Conservation (phyloP, 1,284 basidiomycete species). For the Lentinus polychrous region DNA sequence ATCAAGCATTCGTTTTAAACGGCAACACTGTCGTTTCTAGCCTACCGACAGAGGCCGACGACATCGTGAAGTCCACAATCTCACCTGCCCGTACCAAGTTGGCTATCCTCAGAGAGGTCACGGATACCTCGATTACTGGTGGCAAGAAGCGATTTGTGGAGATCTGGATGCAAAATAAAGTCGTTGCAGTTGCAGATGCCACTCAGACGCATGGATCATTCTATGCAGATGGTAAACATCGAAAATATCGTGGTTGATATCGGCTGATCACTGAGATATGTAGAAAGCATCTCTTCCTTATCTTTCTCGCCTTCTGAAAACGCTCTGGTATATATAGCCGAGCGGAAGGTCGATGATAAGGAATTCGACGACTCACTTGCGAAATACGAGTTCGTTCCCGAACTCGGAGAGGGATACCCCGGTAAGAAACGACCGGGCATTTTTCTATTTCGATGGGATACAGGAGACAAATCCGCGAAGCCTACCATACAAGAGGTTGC, state of each 20-base stretch:
- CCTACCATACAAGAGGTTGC: slow-evolving; percentile 1
- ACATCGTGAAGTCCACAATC: slow-evolving; percentile 34
- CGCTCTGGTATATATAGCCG: slow-evolving; percentile 51
- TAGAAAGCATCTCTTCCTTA: slow-evolving; percentile 42
- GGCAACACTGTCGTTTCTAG: slow-evolving; percentile 19
- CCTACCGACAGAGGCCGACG: slow-evolving; percentile 33
- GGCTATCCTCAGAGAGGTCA: slow-evolving; percentile 41
- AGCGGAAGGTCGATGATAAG: slow-evolving; percentile 34
- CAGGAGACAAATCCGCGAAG: slow-evolving; percentile 1
- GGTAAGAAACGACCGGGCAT: slow-evolving; percentile 43
- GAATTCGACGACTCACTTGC: slow-evolving; percentile 24
- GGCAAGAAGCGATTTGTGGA: slow-evolving; percentile 51
- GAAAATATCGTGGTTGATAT: slow-evolving; percentile 2
- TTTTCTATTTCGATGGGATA: slow-evolving; percentile 41
- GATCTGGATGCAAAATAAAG: slow-evolving; percentile 42
- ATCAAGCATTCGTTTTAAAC: slow-evolving; percentile 34
- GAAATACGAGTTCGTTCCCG: slow-evolving; percentile 46
- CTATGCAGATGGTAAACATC: slow-evolving; percentile 49
- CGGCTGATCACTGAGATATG: background rate
- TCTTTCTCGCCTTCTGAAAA: slow-evolving; percentile 47
- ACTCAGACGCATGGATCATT: slow-evolving; percentile 54
- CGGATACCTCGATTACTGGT: slow-evolving; percentile 17
- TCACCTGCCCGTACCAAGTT: slow-evolving; percentile 39
- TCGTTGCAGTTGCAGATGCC: slow-evolving; percentile 46
- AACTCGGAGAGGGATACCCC: slow-evolving; percentile 47